Percentiles rank a stretch among this genome's conserved stretches.
These are phyloP conservation scores for Rosa lucieae DNA, from an alignment of 306 rosid genomes.

Conservation along the genomic window DNA sequence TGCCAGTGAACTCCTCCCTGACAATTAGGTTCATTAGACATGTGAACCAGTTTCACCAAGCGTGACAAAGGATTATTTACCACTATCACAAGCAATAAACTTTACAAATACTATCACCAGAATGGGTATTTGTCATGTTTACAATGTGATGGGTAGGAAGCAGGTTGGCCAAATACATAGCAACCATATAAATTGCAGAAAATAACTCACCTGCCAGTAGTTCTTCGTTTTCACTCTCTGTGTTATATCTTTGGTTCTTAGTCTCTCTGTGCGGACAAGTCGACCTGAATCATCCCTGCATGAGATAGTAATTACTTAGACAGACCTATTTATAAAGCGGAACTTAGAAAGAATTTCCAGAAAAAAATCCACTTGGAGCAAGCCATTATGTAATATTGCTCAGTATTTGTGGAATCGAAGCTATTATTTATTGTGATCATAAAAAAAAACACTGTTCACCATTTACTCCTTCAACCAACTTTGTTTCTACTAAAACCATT, in stretches of 20 bases:
- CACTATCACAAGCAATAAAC: neutral
- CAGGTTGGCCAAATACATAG: neutral
- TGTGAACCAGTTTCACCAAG: neutral
- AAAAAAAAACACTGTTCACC: neutral
- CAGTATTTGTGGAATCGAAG: neutral
- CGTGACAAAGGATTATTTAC: conserved; percentile 1
- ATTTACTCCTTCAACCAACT: no score
- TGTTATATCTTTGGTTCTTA: conserved; percentile 86
- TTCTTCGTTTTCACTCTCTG: conserved; percentile 89
- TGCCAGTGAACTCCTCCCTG: conserved; percentile 99
- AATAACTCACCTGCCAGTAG: conserved; percentile 85
- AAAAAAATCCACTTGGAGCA: neutral
- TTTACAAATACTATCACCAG: neutral
- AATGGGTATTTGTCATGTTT: neutral
- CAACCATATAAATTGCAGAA: conserved; percentile 6
- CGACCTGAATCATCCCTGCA: conserved; percentile 37
- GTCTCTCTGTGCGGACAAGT: conserved; percentile 89
- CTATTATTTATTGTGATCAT: neutral
- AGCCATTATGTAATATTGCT: neutral
- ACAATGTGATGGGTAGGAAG: neutral
- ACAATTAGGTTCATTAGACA: conserved; percentile 23
- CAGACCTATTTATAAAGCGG: neutral
- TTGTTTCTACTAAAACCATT: conserved; percentile 4
- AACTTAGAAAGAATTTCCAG: neutral
- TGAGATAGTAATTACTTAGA: conserved; percentile 16